Percentiles rank a stretch among this genome's conserved stretches.
Evolutionary conservation across 192 early-diverging fungal species (phyloP).

Genomic region (Gamsiella multidivaricata): DNA sequence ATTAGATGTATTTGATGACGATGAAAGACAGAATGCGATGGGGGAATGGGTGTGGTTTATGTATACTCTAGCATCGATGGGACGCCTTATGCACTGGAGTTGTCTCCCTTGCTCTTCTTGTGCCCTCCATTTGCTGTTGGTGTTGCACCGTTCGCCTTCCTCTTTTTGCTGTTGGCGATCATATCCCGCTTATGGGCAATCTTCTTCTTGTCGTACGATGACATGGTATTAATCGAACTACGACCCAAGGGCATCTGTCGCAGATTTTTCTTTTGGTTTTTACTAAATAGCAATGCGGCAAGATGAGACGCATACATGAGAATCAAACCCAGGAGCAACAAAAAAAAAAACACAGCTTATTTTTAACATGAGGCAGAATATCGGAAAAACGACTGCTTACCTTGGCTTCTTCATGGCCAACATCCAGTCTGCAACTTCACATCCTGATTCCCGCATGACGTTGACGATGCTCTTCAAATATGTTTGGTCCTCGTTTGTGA

Average conservation of each 20-base stretch:
- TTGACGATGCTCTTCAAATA: constrained; percentile 95
- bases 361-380: not conserved
- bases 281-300: constrained; percentile 36
- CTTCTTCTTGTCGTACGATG: constrained; percentile 78
- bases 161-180: constrained; percentile 52
- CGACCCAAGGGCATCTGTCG: constrained; percentile 80
- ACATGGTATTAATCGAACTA: constrained; percentile 79
- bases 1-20: constrained; percentile 2
- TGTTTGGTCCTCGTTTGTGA: constrained; percentile 91
- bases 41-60: not conserved
- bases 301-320: not conserved
- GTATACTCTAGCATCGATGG: constrained; percentile 2
- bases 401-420: constrained; percentile 82
- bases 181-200: constrained; percentile 73
- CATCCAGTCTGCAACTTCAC: constrained; percentile 99
- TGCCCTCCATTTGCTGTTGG: not conserved
- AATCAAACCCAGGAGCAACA: not conserved
- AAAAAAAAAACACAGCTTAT: constrained; percentile 63
- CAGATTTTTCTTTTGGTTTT: constrained; percentile 74
- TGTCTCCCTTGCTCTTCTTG: constrained; percentile 28
- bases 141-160: constrained; percentile 25
- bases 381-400: constrained; percentile 26
- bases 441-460: constrained; percentile 95
- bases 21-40: not conserved
- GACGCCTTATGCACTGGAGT: constrained; percentile 8